Percentiles rank a stretch among this genome's conserved stretches.
phyloP scores from a whole-genome alignment of 1,139 yeast genomes.

The Wickerhamiella pararugosa region DNA sequence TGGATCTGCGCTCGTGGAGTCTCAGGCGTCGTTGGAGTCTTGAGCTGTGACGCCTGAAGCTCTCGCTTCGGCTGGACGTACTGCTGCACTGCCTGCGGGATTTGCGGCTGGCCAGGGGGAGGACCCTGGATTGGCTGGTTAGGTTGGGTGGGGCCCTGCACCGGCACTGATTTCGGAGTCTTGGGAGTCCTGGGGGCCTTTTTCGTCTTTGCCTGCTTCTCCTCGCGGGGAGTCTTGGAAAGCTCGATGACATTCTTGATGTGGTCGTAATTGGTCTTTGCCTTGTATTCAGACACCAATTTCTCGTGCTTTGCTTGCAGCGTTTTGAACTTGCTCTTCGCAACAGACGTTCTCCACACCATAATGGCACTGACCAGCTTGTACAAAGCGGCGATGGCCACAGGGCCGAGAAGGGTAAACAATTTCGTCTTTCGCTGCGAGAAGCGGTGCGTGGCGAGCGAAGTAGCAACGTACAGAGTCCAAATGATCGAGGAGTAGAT shows the following conservation, averaged over 20 bases:
- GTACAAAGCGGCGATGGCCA: neutral
- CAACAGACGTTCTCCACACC: neutral
- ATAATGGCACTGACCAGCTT: neutral
- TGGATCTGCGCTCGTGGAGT: neutral
- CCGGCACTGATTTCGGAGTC: neutral
- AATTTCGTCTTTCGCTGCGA: neutral
- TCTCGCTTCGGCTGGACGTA: no score
- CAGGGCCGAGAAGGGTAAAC: neutral
- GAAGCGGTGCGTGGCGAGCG: neutral
- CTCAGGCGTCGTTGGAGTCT: no score
- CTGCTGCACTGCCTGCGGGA: no score
- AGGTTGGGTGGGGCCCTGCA: no score
- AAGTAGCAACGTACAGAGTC: neutral
- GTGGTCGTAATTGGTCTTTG: constrained; percentile 59
- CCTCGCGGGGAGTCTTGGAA: constrained; percentile 16
- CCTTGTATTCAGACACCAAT: constrained; percentile 62
- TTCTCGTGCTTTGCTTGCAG: constrained; percentile 39
- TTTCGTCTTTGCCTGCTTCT: constrained; percentile 5
- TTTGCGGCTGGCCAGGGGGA: no score
- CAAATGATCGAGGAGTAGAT: neutral
- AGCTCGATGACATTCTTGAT: constrained; percentile 52
- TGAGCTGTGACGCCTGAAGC: no score
- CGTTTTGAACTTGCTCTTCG: constrained; percentile 21
- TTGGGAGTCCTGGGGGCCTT: constrained; percentile 2
- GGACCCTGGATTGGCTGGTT: no score